Base-by-base conservation (phyloP, 306 rosid genomes). In the Abrus pulchellus region DNA sequence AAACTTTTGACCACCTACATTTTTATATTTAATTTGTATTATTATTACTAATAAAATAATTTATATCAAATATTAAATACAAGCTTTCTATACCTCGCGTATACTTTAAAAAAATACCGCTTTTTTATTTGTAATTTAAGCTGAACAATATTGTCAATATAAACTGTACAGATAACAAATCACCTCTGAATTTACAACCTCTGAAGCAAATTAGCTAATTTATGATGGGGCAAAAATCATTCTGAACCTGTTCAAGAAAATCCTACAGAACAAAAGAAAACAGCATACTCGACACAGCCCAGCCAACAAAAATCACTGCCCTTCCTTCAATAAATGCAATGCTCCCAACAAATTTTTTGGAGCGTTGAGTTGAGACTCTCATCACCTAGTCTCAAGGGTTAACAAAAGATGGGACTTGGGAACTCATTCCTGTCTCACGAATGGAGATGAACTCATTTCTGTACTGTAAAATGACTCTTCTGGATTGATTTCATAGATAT, bases 381-480 rank as follows among this genome's bases (percentile, higher is more conserved):
- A 74, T 76, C 52, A 44, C 60, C 27, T 40, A 13, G 13, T 69
- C 56, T 70, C 57, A 30, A 34, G 72, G 62, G 82, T 49, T 12
- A 62, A 33, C 65, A 32, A 49, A 70, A 47, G 64, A 73, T 66
- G 28, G 65, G 44, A 66, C 59, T 76, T 66, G 28, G 65, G 44
- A 66, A 43, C 13, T 89, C 89, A 91, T 54, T 93, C 97, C 60
- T 86, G 89, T 81, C 92, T 83, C 66, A 86, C 14, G 34, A 64
- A 56, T 2, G 92, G 97, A 49, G 94, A 86, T 34, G 89, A 86
- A 76, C 97, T 90, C 84, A 77, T 72, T 80, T 91, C 97, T 38
- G 97, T 91, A 66, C 92, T 88, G 86, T 89, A 93, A 80, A 86
- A 90, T 55, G 98, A 93, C 55, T 93, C 98, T 3, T 91, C 98